Evolutionary conservation across 768 basidiomycete genomes (phyloP).

Genomic region (Tulasnella sp.): DNA sequence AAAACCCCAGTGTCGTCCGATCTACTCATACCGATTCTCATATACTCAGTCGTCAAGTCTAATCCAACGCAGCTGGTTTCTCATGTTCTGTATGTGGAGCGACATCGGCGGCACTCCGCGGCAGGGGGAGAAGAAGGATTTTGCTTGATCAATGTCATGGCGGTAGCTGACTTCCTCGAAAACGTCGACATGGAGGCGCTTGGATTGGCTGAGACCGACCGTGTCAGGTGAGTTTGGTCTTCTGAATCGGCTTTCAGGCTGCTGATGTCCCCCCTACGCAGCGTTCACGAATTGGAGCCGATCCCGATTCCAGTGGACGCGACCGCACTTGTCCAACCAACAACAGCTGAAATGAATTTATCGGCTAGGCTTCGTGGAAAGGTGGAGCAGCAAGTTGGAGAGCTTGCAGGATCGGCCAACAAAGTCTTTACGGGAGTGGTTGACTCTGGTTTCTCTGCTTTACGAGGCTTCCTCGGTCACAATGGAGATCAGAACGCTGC

Average conservation of each 20-base stretch:
- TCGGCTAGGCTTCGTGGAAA: constrained; percentile 54
- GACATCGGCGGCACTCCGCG: constrained; percentile 42
- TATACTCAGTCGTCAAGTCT: constrained; percentile 85
- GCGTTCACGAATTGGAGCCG: constrained; percentile 69
- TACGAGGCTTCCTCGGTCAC: constrained; percentile 58
- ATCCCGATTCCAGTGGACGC: constrained; percentile 57
- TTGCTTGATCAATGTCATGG: constrained; percentile 88
- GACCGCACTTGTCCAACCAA: constrained; percentile 34
- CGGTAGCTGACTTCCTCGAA: constrained; percentile 91
- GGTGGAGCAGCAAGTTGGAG: constrained; percentile 67
- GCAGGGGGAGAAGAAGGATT: constrained; percentile 80
- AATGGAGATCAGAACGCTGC: constrained; percentile 24
- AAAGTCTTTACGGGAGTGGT: constrained; percentile 73
- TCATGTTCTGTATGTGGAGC: constrained; percentile 41
- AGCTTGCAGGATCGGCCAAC: constrained; percentile 57
- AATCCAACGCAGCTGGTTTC: constrained; percentile 75
- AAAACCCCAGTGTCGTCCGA: constrained; percentile 63
- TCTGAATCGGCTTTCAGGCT: background rate
- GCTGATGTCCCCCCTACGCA: constrained; percentile 21
- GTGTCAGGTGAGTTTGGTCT: constrained; percentile 40
- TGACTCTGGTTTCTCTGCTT: constrained; percentile 79
- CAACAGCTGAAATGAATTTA: constrained; percentile 29
- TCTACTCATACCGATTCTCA: constrained; percentile 84
- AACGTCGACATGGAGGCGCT: constrained; percentile 77
- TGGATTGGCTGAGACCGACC: constrained; percentile 40